phyloP scores from a whole-genome alignment of 257 asterid genomes.

The Solanum arcanum region DNA sequence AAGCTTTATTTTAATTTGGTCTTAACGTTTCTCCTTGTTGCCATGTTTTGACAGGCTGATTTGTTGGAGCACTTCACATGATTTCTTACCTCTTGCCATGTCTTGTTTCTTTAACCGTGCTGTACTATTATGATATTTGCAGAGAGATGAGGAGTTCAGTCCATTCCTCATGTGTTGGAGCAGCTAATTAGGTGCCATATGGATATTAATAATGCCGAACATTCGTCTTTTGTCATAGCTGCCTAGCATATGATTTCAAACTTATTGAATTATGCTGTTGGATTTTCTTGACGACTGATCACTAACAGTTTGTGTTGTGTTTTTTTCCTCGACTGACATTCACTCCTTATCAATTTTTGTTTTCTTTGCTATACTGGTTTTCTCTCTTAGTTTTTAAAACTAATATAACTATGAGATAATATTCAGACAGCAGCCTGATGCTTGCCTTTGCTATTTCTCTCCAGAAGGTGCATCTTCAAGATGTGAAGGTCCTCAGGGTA shows the following conservation, averaged over 20 bases:
- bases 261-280: slow-evolving; percentile 8
- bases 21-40: slow-evolving; percentile 15
- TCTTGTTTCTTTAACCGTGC: slow-evolving; percentile 78
- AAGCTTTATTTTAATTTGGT: background rate
- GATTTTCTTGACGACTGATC: slow-evolving; percentile 12
- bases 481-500: slow-evolving; percentile 41
- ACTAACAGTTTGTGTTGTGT: slow-evolving; percentile 26
- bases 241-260: slow-evolving; percentile 18
- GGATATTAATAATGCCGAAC: slow-evolving; percentile 30
- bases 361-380: slow-evolving; percentile 14
- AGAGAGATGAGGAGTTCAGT: slow-evolving; percentile 48
- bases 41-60: slow-evolving; percentile 75
- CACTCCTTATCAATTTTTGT: background rate
- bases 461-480: slow-evolving; percentile 30
- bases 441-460: slow-evolving; percentile 26
- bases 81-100: slow-evolving; percentile 84
- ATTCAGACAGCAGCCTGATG: slow-evolving; percentile 31
- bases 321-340: slow-evolving; percentile 19
- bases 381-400: slow-evolving; percentile 1
- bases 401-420: slow-evolving; percentile 18
- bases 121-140: slow-evolving; percentile 69
- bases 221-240: slow-evolving; percentile 40
- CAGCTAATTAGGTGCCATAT: slow-evolving; percentile 16
- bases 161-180: slow-evolving; percentile 23
- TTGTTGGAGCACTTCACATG: slow-evolving; percentile 89